These are phyloP conservation scores for Diaporthe caulivora DNA, from an alignment of 2,329 filamentous ascomycete genomes.

Conservation along the genomic window DNA sequence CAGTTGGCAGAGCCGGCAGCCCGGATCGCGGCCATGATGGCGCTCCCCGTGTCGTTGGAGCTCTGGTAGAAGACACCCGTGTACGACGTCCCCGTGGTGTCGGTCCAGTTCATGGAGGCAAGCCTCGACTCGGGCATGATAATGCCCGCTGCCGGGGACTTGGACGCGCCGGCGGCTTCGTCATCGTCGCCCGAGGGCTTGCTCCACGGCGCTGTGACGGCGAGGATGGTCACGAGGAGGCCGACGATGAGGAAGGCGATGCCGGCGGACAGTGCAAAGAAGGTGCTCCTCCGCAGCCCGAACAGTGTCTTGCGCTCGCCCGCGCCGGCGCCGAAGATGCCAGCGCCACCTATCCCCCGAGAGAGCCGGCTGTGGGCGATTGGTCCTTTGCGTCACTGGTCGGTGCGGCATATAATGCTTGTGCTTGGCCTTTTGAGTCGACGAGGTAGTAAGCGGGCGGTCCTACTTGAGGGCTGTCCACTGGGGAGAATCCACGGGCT, in stretches of 20 bases:
- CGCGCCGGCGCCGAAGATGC: not conserved
- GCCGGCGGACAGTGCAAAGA: constrained; percentile 22
- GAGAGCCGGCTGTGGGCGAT: not conserved
- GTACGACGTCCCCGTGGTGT: constrained; percentile 17
- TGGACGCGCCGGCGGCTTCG: not conserved
- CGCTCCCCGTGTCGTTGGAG: constrained; percentile 13
- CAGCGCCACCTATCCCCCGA: constrained; percentile 8
- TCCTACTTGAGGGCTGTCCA: constrained; percentile 23
- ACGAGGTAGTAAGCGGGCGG: constrained; percentile 36
- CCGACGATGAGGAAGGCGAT: constrained; percentile 29
- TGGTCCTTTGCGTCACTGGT: constrained; percentile 1
- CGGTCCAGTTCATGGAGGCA: constrained; percentile 37
- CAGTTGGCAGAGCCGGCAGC: not conserved
- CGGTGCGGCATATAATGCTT: constrained; percentile 32
- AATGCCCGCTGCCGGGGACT: not conserved
- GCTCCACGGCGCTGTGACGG: constrained; percentile 21
- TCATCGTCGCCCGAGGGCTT: not conserved
- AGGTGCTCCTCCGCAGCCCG: constrained; percentile 33
- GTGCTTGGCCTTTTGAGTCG: constrained; percentile 35
- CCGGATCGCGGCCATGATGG: constrained; percentile 32
- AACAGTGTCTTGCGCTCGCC: constrained; percentile 25
- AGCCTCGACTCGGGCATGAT: constrained; percentile 30
- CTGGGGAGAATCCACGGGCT: not conserved
- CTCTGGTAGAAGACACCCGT: constrained; percentile 37
- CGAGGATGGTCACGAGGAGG: constrained; percentile 29